phyloP scores from a whole-genome alignment of 1,139 yeast species.

The Pichia sp. region DNA sequence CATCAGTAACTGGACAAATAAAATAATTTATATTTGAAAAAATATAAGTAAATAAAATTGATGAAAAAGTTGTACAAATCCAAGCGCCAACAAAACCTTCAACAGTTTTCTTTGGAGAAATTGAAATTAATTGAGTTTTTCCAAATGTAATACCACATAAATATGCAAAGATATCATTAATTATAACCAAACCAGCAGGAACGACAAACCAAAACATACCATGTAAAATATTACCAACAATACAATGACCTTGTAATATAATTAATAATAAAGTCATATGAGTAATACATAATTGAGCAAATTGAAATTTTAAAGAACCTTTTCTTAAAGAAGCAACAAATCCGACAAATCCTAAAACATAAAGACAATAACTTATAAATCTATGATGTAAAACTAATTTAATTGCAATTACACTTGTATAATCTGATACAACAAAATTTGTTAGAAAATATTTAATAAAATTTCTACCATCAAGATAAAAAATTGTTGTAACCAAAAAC shows the following conservation, averaged over 20 bases:
- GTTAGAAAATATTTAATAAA: conserved; percentile 57
- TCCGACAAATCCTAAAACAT: conserved; percentile 81
- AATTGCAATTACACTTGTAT: conserved; percentile 35
- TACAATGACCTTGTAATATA: conserved; percentile 90
- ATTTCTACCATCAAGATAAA: conserved; percentile 83
- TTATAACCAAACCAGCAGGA: conserved; percentile 87
- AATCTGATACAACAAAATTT: conserved; percentile 37
- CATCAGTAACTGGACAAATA: conserved; percentile 72
- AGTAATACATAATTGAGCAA: conserved; percentile 87
- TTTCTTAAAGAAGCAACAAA: conserved; percentile 87
- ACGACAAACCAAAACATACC: conserved; percentile 94
- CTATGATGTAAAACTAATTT: conserved; percentile 59
- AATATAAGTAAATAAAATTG: conserved; percentile 57
- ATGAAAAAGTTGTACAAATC: conserved; percentile 82
- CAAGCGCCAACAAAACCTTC: conserved; percentile 98
- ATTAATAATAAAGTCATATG: conserved; percentile 90
- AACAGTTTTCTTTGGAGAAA: conserved; percentile 94
- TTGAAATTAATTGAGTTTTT: conserved; percentile 81
- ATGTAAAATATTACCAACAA: conserved; percentile 80
- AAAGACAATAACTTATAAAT: conserved; percentile 76
- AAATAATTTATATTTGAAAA: conserved; percentile 65
- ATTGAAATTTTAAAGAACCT: conserved; percentile 86
- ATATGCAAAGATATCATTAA: conserved; percentile 94
- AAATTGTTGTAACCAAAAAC: conserved; percentile 70
- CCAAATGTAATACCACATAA: conserved; percentile 97